Conservation (phyloP, 2,329 filamentous ascomycete species). For the Celoporthe dispersa region DNA sequence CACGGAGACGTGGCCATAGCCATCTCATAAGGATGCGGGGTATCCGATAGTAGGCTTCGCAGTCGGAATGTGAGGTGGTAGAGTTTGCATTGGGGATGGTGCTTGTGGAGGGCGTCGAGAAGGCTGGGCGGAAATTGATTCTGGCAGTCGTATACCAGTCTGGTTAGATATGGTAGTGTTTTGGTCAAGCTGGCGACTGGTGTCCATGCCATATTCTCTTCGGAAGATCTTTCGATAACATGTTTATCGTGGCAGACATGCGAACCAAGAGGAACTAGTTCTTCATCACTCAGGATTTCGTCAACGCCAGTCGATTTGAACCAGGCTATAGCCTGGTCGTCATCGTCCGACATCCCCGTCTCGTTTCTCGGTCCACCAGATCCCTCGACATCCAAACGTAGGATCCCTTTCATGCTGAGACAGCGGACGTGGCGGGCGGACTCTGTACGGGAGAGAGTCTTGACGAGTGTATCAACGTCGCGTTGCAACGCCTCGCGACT, state of each 20-base stretch:
- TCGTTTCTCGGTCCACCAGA: background rate
- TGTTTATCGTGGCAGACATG: background rate
- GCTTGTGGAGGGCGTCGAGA: constrained; percentile 11
- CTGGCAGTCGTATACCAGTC: constrained; percentile 17
- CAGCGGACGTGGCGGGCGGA: constrained; percentile 8
- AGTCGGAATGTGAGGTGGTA: constrained; percentile 16
- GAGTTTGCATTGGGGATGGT: constrained; percentile 14
- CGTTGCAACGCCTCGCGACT: background rate
- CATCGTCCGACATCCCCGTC: background rate
- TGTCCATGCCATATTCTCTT: constrained; percentile 15
- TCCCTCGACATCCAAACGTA: background rate
- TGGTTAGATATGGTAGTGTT: background rate
- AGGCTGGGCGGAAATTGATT: constrained; percentile 19
- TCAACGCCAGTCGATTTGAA: background rate
- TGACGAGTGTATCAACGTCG: constrained; percentile 8
- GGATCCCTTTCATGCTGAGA: constrained; percentile 1
- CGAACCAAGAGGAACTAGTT: background rate
- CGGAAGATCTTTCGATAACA: background rate
- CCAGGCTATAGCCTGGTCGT: background rate
- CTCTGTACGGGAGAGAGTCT: background rate
- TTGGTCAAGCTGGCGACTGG: constrained; percentile 13
- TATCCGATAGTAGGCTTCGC: background rate
- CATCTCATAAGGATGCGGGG: constrained; percentile 11
- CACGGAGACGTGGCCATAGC: constrained; percentile 15
- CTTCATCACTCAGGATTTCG: constrained; percentile 3